phyloP scores from a whole-genome alignment of 805 yeast species.

The Middelhovenomyces tepae region DNA sequence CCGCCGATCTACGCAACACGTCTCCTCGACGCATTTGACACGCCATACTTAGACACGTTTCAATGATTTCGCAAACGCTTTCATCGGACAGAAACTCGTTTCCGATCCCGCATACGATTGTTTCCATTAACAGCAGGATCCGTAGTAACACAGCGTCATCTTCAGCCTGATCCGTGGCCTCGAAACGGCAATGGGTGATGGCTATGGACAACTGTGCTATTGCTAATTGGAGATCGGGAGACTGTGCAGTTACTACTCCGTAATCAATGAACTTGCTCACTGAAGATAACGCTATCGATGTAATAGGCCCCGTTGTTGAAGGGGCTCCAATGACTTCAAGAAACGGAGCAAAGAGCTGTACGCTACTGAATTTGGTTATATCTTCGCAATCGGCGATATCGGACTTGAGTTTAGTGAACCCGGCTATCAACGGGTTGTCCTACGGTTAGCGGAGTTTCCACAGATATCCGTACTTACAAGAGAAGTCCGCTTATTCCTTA shows the following conservation, averaged over 20 bases:
- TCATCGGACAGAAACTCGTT: slow-evolving; percentile 70
- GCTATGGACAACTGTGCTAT: slow-evolving; percentile 63
- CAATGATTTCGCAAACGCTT: slow-evolving; percentile 77
- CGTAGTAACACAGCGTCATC: slow-evolving; percentile 87
- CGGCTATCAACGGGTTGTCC: slow-evolving; percentile 61
- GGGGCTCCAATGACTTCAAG: slow-evolving; percentile 75
- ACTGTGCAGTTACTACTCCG: slow-evolving; percentile 48
- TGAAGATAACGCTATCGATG: slow-evolving; percentile 71
- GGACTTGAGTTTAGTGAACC: slow-evolving; percentile 69
- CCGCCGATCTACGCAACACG: slow-evolving; percentile 81
- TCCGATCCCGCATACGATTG: slow-evolving; percentile 52
- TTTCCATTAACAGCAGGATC: slow-evolving; percentile 67
- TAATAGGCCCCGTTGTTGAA: slow-evolving; percentile 76
- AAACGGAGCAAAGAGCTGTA: slow-evolving; percentile 79
- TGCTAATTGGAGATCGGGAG: slow-evolving; percentile 48
- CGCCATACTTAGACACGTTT: slow-evolving; percentile 84
- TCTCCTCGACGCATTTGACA: slow-evolving; percentile 89
- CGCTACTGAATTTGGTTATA: slow-evolving; percentile 53
- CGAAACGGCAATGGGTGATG: slow-evolving; percentile 88
- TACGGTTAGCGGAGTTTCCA: slow-evolving; percentile 19
- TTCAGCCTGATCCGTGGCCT: slow-evolving; percentile 84
- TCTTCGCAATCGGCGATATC: slow-evolving; percentile 50
- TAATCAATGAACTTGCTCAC: slow-evolving; percentile 65
- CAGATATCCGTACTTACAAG: slow-evolving; percentile 23
- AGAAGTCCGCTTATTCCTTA: slow-evolving; percentile 15